Conservation (phyloP, 1,139 yeast species). For the Diutina rugosa region DNA sequence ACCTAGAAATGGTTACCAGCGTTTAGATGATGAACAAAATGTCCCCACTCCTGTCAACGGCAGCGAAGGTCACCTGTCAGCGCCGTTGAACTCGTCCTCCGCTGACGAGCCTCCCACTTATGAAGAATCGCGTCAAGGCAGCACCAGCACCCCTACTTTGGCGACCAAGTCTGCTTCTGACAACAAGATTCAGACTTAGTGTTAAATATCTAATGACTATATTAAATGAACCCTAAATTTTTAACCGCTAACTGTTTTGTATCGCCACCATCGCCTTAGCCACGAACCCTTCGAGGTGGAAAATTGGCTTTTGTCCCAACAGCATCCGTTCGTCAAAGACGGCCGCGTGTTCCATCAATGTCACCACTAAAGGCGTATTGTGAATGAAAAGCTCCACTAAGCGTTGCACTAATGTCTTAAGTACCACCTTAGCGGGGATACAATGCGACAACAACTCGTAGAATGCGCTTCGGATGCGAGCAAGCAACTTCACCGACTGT, state of each 20-base stretch:
- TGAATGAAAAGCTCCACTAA: constrained; percentile 29
- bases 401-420: constrained; percentile 54
- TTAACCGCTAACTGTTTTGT: constrained; percentile 1
- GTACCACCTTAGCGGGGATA: constrained; percentile 71
- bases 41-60: neutral
- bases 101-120: neutral
- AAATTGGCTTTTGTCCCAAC: constrained; percentile 78
- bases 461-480: constrained; percentile 59
- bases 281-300: constrained; percentile 88
- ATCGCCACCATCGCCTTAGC: constrained; percentile 70
- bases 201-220: neutral
- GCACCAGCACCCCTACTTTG: neutral
- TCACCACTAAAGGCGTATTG: constrained; percentile 24
- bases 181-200: neutral
- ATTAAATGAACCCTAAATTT: neutral
- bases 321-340: constrained; percentile 79
- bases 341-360: constrained; percentile 58
- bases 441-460: constrained; percentile 89
- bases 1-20: neutral
- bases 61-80: neutral
- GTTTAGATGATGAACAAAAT: neutral
- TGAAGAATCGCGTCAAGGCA: neutral
- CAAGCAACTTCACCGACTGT: constrained; percentile 59
- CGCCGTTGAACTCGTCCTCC: neutral
- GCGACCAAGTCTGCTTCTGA: neutral